Evolutionary conservation across 495 filamentous ascomycete genomes (phyloP).

Genomic region (Geoglossum glabrum): DNA sequence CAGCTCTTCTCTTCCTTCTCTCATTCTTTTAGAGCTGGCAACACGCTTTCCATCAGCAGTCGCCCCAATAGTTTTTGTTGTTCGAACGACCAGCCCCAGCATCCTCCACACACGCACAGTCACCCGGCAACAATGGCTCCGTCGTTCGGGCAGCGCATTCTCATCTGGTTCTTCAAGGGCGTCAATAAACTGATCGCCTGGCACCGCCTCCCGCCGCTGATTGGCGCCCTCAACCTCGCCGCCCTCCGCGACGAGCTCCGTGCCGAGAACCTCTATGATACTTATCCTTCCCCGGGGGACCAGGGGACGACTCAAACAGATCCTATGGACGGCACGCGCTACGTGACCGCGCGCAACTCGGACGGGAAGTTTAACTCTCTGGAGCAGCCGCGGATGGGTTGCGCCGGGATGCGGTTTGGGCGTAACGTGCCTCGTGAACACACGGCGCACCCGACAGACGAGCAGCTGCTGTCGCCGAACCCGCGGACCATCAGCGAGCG

Average conservation of each 20-base stretch:
- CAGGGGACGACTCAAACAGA: slow-evolving; percentile 14
- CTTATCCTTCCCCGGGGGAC: slow-evolving; percentile 13
- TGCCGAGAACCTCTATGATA: slow-evolving; percentile 22
- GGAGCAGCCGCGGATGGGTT: slow-evolving; percentile 22
- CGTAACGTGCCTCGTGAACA: slow-evolving; percentile 19
- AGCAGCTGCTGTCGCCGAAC: slow-evolving; percentile 23
- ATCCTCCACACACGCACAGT: too few species aligned
- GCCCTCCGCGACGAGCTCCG: slow-evolving; percentile 22
- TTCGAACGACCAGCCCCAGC: too few species aligned
- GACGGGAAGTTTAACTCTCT: slow-evolving; percentile 24
- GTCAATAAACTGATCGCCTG: slow-evolving; percentile 20
- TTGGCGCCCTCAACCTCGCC: slow-evolving; percentile 20
- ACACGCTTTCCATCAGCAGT: too few species aligned
- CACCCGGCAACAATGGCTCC: too few species aligned
- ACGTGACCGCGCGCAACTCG: slow-evolving; percentile 17
- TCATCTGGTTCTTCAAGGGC: slow-evolving; percentile 16
- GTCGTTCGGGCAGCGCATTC: slow-evolving; percentile 9
- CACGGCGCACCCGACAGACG: slow-evolving; percentile 16
- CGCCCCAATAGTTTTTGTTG: too few species aligned
- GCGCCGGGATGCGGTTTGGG: slow-evolving; percentile 23
- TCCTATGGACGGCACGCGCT: slow-evolving; percentile 14
- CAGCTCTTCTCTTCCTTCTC: too few species aligned
- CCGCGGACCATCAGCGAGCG: slow-evolving; percentile 20
- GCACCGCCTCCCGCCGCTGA: slow-evolving; percentile 20
- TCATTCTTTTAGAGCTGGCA: too few species aligned